These are phyloP conservation scores for Apophysomyces variabilis DNA, from an alignment of 371 early-diverging fungal species.

Conservation along the genomic window DNA sequence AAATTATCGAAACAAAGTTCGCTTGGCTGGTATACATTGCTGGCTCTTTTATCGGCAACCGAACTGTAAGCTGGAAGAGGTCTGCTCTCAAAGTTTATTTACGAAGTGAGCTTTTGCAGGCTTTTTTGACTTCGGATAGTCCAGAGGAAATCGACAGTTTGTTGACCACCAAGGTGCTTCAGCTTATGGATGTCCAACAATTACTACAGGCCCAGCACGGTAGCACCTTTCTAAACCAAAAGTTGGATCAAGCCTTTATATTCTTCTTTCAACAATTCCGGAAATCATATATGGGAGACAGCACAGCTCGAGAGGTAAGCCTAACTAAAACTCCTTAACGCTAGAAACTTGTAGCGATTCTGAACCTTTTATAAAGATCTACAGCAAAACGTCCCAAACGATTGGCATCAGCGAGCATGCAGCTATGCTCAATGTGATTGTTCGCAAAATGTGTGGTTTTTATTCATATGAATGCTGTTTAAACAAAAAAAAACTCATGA, in stretches of 20 bases:
- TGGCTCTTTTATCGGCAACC: constrained; percentile 66
- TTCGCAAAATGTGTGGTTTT: constrained; percentile 66
- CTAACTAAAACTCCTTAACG: neutral
- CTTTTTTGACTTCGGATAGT: constrained; percentile 62
- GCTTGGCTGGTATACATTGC: constrained; percentile 81
- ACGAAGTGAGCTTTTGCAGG: constrained; percentile 22
- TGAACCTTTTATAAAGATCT: constrained; percentile 43
- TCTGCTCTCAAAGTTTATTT: neutral
- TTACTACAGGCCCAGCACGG: constrained; percentile 28
- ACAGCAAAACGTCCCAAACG: constrained; percentile 54
- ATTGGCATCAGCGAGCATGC: constrained; percentile 64
- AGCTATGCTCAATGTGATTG: constrained; percentile 66
- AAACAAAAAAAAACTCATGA: no score
- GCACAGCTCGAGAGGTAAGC: constrained; percentile 30
- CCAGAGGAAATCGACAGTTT: constrained; percentile 64
- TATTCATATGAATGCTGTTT: no score
- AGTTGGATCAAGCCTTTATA: constrained; percentile 70
- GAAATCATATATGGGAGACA: constrained; percentile 69
- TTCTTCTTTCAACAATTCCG: constrained; percentile 75
- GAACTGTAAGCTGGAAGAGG: constrained; percentile 49
- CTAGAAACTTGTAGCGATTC: no score
- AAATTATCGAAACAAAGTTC: constrained; percentile 62
- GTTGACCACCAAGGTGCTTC: constrained; percentile 55
- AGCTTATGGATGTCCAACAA: constrained; percentile 55
- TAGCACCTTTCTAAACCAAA: constrained; percentile 37